Percentiles rank a stretch among this genome's conserved stretches.
These are phyloP conservation scores for Eruca vesicaria DNA, from an alignment of 441 rosid genomes.

Conservation along the genomic window DNA sequence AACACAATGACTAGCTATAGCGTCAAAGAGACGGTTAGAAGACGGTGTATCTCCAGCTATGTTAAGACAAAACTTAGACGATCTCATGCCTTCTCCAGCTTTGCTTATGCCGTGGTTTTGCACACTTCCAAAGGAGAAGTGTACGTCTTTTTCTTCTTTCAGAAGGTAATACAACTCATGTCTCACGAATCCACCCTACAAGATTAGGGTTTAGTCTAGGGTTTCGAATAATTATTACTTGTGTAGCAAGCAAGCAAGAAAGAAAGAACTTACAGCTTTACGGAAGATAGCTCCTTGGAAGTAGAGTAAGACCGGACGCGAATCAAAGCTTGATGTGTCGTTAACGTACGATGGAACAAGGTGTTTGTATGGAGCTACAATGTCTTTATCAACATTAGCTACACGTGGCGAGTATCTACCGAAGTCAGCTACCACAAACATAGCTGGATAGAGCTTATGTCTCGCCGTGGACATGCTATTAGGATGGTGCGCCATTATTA, in stretches of 20 bases:
- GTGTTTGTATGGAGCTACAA: conserved; percentile 90
- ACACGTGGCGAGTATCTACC: conserved; percentile 86
- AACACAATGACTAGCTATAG: conserved; percentile 93
- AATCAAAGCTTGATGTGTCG: conserved; percentile 60
- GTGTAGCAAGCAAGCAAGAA: neutral
- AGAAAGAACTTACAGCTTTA: conserved; percentile 57
- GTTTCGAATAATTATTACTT: neutral
- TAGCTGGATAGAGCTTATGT: conserved; percentile 69
- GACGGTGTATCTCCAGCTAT: conserved; percentile 98
- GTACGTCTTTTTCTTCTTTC: conserved; percentile 77
- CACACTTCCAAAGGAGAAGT: conserved; percentile 79
- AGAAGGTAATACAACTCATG: conserved; percentile 75
- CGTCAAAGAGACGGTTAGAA: conserved; percentile 91
- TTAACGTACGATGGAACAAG: conserved; percentile 52
- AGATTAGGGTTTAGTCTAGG: neutral
- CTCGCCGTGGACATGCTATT: conserved; percentile 83
- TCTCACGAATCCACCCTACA: conserved; percentile 79
- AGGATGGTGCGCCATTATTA: conserved; percentile 87
- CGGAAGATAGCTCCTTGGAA: conserved; percentile 95
- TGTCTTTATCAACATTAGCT: conserved; percentile 82
- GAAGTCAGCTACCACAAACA: conserved; percentile 79
- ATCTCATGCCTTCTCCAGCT: conserved; percentile 80
- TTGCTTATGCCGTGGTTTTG: conserved; percentile 56
- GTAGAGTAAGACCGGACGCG: conserved; percentile 72
- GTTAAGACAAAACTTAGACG: conserved; percentile 91